These are phyloP conservation scores for Rutstroemia sp. DNA, from an alignment of 2,329 filamentous ascomycete species.

Conservation along the genomic window DNA sequence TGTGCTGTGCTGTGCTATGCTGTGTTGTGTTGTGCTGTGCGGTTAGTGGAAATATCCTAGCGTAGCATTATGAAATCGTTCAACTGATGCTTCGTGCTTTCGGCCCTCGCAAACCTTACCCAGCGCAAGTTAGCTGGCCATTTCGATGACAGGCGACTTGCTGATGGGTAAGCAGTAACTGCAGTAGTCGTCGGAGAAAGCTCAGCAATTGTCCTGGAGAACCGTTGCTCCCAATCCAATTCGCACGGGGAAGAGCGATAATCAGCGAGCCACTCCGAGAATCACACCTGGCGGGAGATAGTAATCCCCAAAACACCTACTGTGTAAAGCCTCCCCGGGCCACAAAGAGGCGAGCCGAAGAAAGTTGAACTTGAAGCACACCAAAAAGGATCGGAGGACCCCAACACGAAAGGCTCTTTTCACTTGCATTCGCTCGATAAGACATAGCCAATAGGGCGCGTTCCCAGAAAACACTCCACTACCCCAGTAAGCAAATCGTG, in stretches of 20 bases:
- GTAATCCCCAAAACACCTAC: not conserved
- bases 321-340: not conserved
- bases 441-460: conserved; percentile 5
- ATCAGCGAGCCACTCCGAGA: not conserved
- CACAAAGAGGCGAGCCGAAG: too few relatives aligned
- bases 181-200: not conserved
- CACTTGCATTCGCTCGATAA: conserved; percentile 2
- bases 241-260: conserved; percentile 4
- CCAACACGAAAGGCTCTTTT: conserved; percentile 2
- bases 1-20: not conserved
- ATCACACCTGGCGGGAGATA: not conserved
- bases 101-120: too few relatives aligned
- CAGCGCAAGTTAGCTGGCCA: too few relatives aligned
- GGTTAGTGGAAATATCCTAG: not conserved
- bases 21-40: not conserved
- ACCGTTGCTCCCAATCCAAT: conserved; percentile 2
- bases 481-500: conserved; percentile 1
- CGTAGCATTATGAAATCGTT: not conserved
- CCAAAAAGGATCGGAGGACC: conserved; percentile 3
- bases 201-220: not conserved
- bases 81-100: not conserved
- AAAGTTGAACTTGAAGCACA: not conserved
- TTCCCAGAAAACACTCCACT: conserved; percentile 3
- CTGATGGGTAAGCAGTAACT: not conserved
- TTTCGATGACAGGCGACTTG: not conserved